A percentile compares a stretch with the other conserved stretches of the same genome.
Conservation (phyloP, 2,329 filamentous ascomycete genomes). For the Clathrospora elynae region DNA sequence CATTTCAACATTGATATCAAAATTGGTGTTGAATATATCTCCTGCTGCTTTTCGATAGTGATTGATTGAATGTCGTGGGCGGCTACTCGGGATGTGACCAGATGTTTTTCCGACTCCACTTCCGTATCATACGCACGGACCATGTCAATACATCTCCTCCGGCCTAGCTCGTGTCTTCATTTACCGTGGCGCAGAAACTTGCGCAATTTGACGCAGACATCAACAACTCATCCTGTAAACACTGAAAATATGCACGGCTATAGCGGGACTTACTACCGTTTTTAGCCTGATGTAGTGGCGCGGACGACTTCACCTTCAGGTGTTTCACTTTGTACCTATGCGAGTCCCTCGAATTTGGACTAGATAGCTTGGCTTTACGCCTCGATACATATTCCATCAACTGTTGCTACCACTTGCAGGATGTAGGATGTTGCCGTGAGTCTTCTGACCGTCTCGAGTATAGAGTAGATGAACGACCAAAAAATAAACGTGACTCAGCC, state of each 20-base stretch:
- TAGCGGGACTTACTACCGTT: no score
- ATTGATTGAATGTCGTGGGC: conserved; percentile 2
- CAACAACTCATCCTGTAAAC: background rate
- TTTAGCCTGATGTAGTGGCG: no score
- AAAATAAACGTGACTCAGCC: background rate
- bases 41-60: no score
- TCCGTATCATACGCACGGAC: conserved; percentile 3
- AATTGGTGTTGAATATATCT: no score
- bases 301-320: no score
- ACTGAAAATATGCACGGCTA: background rate
- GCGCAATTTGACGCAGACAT: conserved; percentile 14
- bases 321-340: no score
- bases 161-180: background rate
- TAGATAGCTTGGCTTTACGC: background rate
- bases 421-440: background rate
- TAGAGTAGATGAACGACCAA: background rate
- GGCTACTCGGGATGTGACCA: background rate
- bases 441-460: background rate
- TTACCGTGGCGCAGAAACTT: conserved; percentile 10
- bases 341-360: background rate
- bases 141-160: background rate
- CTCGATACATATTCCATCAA: background rate
- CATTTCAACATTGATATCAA: no score
- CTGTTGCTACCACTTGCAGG: background rate
- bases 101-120: background rate